Evolutionary conservation across 2,329 filamentous ascomycete species (phyloP).

Genomic region (Diaporthe sp.): DNA sequence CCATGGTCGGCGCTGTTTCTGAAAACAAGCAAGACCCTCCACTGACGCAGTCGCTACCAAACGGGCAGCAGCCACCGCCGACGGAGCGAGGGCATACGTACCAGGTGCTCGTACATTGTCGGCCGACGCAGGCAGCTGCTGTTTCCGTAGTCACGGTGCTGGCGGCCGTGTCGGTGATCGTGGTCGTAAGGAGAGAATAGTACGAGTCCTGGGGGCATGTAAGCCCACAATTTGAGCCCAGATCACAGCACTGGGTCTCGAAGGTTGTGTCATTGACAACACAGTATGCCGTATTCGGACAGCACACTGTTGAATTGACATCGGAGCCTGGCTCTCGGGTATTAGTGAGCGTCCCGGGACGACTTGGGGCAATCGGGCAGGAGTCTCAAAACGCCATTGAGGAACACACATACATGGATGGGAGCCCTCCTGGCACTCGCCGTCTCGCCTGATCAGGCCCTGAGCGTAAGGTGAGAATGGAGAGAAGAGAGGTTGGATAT

Average conservation of each 20-base stretch:
- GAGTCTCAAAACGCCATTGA: not conserved
- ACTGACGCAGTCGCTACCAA: not conserved
- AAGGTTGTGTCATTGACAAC: not conserved
- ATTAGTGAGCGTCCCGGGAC: not conserved
- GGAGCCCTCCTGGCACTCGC: not conserved
- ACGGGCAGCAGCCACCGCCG: not conserved
- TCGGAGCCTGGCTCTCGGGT: conserved; percentile 3
- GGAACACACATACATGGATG: not conserved
- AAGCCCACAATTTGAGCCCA: conserved; percentile 4
- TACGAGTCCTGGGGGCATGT: not conserved
- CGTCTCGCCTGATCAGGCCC: not conserved
- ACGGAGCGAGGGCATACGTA: not conserved
- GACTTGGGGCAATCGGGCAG: no score
- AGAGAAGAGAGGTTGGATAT: conserved; percentile 4
- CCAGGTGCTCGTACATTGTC: not conserved
- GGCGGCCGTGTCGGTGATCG: not conserved
- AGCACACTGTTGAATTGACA: not conserved
- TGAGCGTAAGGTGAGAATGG: not conserved
- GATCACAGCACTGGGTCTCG: not conserved
- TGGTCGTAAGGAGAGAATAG: not conserved
- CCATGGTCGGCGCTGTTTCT: not conserved
- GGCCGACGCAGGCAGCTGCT: not conserved
- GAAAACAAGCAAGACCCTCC: not conserved
- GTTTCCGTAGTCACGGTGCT: not conserved
- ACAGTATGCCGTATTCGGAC: not conserved